Conservation (phyloP, 805 yeast genomes). For the Candida lessepsii region DNA sequence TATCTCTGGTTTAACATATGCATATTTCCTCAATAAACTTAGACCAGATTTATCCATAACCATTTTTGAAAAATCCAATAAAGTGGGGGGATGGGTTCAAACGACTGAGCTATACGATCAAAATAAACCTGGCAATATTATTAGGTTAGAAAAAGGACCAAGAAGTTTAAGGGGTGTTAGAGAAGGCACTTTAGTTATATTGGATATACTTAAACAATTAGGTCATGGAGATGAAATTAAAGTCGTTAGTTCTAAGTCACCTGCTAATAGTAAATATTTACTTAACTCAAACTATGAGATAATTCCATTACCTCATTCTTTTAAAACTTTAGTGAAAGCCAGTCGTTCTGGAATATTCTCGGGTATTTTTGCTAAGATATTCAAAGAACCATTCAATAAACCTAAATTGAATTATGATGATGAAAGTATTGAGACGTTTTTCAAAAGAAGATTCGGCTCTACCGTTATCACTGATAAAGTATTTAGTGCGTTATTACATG, state of each 20-base stretch:
- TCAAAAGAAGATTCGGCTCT: conserved; percentile 66
- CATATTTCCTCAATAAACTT: conserved; percentile 64
- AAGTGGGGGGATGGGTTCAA: conserved; percentile 80
- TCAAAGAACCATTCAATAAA: conserved; percentile 52
- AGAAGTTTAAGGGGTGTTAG: conserved; percentile 83
- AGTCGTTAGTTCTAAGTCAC: conserved; percentile 56
- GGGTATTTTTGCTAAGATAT: conserved; percentile 42
- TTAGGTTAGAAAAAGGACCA: conserved; percentile 80
- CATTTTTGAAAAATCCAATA: conserved; percentile 53
- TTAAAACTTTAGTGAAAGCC: conserved; percentile 26
- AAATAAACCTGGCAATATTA: conserved; percentile 17
- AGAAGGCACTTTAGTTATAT: conserved; percentile 68
- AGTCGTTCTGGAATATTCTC: conserved; percentile 41
- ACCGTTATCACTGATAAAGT: conserved; percentile 52
- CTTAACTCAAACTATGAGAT: conserved; percentile 47
- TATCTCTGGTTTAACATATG: conserved; percentile 76
- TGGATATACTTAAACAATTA: conserved; percentile 56
- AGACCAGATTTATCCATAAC: conserved; percentile 74
- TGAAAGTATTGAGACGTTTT: conserved; percentile 68
- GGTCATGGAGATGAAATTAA: conserved; percentile 50
- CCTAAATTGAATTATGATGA: conserved; percentile 37
- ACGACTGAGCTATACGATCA: conserved; percentile 39
- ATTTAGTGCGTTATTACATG: conserved; percentile 80
- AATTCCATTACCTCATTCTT: conserved; percentile 52
- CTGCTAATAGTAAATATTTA: conserved; percentile 72